Evolutionary conservation across 1,284 basidiomycete species (phyloP), one percentile per base, ranked within the genome.

Genomic region (Neonothopanus nambi): DNA sequence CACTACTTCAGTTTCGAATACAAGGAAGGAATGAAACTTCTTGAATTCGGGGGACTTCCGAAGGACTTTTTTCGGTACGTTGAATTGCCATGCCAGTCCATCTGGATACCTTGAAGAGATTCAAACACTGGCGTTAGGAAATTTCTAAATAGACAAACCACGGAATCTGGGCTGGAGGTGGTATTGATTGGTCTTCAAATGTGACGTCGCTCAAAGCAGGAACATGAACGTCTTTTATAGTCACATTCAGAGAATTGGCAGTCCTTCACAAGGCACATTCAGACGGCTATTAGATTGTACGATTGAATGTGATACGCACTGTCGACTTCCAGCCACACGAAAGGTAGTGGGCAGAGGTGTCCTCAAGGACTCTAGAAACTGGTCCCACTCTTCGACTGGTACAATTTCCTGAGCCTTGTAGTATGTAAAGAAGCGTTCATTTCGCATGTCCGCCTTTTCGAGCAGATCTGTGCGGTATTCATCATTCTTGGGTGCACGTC

Each of bases 1-100:
- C 59, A 93, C 92, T 26, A 96, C 93, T 74, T 98, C 96, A 1
- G 97, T 98, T 76, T 99, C 97, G 64, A 94, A 95, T 0, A 99
- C 97, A 18, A 99, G 78, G 74, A 98, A 98, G 3, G 91, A 87
- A 68, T 99, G 97, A 65, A 99, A 98, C 63, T 86, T 89, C 67
- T 95, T 95, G 78, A 98, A 98, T 65, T 95, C 92, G n/a, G 89
- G 86, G 9, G 86, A 86, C 68, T 93, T 97, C 55, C 96, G 83
- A 38, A 99, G 76, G 3, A 93, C 87, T 55, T 89, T 88, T 70
- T 98, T 98, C 8, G 91, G 83, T 2, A 96, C 90, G 63, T 95
- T 91, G 65, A 99, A 84, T 65, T 98, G 93, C 97, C 97, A 99
- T 17, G 92, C 97, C 17, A 98, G 81, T 24, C 88, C 88, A 24